Base-by-base conservation (phyloP, 345 rosid species). In the Aquilaria malaccensis region DNA sequence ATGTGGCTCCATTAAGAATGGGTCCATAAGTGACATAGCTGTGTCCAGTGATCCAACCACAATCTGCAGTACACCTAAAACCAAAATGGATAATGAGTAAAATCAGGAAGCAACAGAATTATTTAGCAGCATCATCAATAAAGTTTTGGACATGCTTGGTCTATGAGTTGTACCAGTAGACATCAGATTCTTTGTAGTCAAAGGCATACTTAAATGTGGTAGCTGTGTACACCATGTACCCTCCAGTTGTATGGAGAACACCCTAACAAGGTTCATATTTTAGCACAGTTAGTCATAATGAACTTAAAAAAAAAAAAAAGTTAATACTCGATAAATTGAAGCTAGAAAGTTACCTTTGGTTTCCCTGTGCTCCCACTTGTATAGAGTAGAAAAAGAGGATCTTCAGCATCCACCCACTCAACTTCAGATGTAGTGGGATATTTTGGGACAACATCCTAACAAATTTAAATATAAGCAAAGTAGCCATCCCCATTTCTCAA, bases 31-130 rank as follows among this genome's bases (percentile, higher is more conserved):
- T 88, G 62, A 94, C 97, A 67, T 94, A 94, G 73, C 99, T 94
- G 70, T 94, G 99, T 61, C 99, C 99, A 30, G 99, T 94, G 52
- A 94, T 90, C 99, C 99, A 94, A 69, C 99, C 99, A 83, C 99
- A 94, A 72, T 94, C 99, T 71, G 99, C 99, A 43, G 99, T 94
- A 77, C 99, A 94, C 99, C 99, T 94, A 67, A 66, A 58, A 53
- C 67, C 55, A 69, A 61, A 49, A 63, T 0, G 58, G 51, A 10
- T 14, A 33, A 30, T 49, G 41, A 22, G 64, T 45, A 32, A 50
- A 29, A 50, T 50, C 11, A 52, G 4, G 13, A 10, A 13, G 49
- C 58, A 50, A 57, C 7, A 61, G 48, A 51, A 51, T 45, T 22
- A 56, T 43, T 22, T 10, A 47, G 58, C 52, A 47, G 30, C 45